Percentiles rank a stretch among this genome's conserved stretches.
These are phyloP conservation scores for Coriolopsis trogii DNA, from an alignment of 1,284 basidiomycete species.

Conservation along the genomic window DNA sequence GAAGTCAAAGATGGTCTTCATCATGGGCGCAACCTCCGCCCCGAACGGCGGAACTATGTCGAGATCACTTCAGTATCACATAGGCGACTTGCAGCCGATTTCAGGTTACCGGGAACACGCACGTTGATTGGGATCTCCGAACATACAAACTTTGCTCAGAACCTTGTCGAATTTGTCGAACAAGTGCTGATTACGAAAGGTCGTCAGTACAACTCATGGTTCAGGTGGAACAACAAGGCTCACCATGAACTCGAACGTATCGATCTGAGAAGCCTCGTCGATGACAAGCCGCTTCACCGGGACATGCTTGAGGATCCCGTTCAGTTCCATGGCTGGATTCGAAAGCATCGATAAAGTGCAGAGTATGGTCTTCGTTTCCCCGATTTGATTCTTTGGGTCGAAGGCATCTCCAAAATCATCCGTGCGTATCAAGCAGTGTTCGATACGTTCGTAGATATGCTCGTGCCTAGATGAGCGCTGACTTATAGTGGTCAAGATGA, in stretches of 20 bases:
- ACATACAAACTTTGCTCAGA: constrained; percentile 42
- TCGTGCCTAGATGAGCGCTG: constrained; percentile 59
- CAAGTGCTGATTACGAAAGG: constrained; percentile 36
- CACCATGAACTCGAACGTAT: constrained; percentile 27
- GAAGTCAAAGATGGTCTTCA: constrained; percentile 50
- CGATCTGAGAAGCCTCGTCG: constrained; percentile 55
- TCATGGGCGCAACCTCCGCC: constrained; percentile 38
- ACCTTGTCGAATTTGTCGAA: constrained; percentile 36
- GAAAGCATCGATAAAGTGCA: constrained; percentile 74
- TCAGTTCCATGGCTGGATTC: constrained; percentile 28
- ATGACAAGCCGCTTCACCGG: constrained; percentile 47
- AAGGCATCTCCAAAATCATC: constrained; percentile 28
- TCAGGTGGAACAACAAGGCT: too few species aligned
- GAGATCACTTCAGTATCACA: too few species aligned
- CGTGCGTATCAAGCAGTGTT: constrained; percentile 52
- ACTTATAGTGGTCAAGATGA: neutral
- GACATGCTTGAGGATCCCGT: constrained; percentile 31
- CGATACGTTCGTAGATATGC: constrained; percentile 56
- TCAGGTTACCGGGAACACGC: too few species aligned
- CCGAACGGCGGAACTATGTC: constrained; percentile 54
- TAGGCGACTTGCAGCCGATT: too few species aligned
- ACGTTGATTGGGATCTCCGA: constrained; percentile 54
- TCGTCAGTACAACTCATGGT: too few species aligned
- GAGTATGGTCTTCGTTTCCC: constrained; percentile 54
- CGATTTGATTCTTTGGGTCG: constrained; percentile 11